These are phyloP conservation scores for Elongisporangium anandrum DNA, from an alignment of 352 stramenopile species.

Conservation along the genomic window DNA sequence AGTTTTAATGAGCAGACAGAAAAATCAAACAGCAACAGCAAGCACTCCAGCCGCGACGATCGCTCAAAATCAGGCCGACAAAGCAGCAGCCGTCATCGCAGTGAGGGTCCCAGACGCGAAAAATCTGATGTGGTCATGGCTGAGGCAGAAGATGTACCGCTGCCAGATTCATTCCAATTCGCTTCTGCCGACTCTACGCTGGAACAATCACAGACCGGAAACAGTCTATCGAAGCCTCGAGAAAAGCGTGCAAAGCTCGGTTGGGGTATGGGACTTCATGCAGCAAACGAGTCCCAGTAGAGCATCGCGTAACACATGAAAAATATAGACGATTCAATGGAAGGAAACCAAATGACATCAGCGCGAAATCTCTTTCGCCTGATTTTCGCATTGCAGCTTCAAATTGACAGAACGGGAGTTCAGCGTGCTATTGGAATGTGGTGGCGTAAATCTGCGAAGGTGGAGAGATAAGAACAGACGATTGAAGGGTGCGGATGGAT, in stretches of 20 bases:
- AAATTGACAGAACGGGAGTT: too few species aligned
- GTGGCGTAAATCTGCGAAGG: too few species aligned
- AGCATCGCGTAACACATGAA: conserved; percentile 11
- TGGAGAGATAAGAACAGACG: too few species aligned
- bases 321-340: conserved; percentile 1
- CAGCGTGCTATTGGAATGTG: too few species aligned
- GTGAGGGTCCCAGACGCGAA: background rate
- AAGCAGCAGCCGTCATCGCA: background rate
- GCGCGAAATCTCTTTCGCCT: too few species aligned
- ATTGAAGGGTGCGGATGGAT: too few species aligned
- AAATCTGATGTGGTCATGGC: conserved; percentile 23
- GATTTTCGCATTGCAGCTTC: too few species aligned
- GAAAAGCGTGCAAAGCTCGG: conserved; percentile 62
- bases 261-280: conserved; percentile 77
- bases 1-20: conserved; percentile 5
- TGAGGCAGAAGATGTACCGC: conserved; percentile 37
- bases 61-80: background rate
- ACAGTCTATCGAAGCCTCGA: background rate
- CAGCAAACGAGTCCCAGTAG: conserved; percentile 13
- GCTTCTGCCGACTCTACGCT: conserved; percentile 9
- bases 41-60: background rate
- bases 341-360: background rate
- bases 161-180: conserved; percentile 37
- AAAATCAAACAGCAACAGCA: conserved; percentile 3
- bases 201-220: conserved; percentile 6